These are phyloP conservation scores for Venturiaceae sp. DNA, from an alignment of 2,329 filamentous ascomycete species.

Conservation along the genomic window DNA sequence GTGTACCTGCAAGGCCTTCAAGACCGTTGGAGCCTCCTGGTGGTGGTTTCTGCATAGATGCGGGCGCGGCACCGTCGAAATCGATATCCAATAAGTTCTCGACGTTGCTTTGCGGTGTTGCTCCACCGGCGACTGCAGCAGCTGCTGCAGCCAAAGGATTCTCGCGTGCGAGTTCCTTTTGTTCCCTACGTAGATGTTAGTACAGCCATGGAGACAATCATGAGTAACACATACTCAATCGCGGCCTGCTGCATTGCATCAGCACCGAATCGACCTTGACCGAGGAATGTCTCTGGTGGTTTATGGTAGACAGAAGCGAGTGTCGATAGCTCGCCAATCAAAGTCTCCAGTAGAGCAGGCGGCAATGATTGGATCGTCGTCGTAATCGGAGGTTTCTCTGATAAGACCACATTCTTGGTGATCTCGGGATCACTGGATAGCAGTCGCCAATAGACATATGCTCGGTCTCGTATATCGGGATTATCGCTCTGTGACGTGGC, in stretches of 20 bases:
- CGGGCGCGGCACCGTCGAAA: conserved; percentile 86
- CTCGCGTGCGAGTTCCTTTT: conserved; percentile 81
- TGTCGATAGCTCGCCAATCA: conserved; percentile 87
- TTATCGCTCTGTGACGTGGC: conserved; percentile 96
- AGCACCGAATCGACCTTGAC: conserved; percentile 86
- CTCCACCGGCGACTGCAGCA: conserved; percentile 51
- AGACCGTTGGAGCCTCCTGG: conserved; percentile 37
- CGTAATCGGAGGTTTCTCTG: conserved; percentile 86
- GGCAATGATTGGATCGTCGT: conserved; percentile 90
- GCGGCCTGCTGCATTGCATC: conserved; percentile 91
- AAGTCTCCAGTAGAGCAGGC: conserved; percentile 70
- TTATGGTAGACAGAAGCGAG: conserved; percentile 98
- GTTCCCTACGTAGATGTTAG: conserved; percentile 46
- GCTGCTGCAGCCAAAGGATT: conserved; percentile 87
- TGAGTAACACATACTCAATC: conserved; percentile 54
- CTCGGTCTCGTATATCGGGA: conserved; percentile 90
- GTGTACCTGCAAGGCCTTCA: conserved; percentile 51
- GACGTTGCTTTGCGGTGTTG: conserved; percentile 62
- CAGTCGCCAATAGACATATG: conserved; percentile 96
- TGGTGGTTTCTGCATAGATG: conserved; percentile 64
- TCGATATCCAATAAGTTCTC: conserved; percentile 96
- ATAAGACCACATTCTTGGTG: conserved; percentile 88
- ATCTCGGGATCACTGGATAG: conserved; percentile 85
- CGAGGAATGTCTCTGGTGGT: conserved; percentile 94
- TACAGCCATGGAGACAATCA: conserved; percentile 1